phyloP scores from a whole-genome alignment of 345 rosid species.

The Pugionium cornutum region DNA sequence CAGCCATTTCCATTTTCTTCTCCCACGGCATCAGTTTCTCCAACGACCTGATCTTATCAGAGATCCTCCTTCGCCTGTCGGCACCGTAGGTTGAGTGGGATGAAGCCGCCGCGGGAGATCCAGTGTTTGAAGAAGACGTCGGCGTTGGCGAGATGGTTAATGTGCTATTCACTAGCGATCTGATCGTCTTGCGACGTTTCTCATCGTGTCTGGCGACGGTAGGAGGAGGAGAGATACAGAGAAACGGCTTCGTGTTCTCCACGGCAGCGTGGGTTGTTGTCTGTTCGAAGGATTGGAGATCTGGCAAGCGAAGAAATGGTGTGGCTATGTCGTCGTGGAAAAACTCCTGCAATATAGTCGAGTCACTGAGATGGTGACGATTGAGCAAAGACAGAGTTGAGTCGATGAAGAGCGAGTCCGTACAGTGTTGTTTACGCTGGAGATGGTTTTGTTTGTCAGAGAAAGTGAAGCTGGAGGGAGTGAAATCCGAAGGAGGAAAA shows the following conservation, averaged over 20 bases:
- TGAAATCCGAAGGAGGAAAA: conserved; percentile 37
- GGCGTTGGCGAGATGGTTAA: background rate
- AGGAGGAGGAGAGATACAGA: conserved; percentile 17
- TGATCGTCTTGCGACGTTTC: background rate
- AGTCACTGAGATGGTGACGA: conserved; percentile 12
- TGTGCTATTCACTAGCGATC: background rate
- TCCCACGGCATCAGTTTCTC: conserved; percentile 68
- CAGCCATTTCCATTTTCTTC: conserved; percentile 51
- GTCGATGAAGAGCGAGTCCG: conserved; percentile 14
- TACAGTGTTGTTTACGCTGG: background rate
- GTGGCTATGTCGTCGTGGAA: background rate
- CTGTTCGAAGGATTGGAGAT: conserved; percentile 30
- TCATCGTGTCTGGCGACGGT: background rate
- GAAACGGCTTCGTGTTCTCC: background rate
- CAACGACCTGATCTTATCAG: conserved; percentile 51
- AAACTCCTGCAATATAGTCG: conserved; percentile 19
- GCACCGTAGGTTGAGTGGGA: background rate
- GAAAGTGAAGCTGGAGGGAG: background rate
- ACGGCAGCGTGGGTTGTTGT: background rate
- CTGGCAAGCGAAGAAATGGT: conserved; percentile 35
- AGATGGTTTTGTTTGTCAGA: background rate
- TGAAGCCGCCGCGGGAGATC: background rate
- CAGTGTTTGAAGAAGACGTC: conserved; percentile 10
- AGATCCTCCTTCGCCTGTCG: conserved; percentile 40
- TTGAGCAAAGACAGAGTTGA: conserved; percentile 19